Base-by-base conservation (phyloP, 2,329 filamentous ascomycete genomes). In the Sphaerulina vaccinii region DNA sequence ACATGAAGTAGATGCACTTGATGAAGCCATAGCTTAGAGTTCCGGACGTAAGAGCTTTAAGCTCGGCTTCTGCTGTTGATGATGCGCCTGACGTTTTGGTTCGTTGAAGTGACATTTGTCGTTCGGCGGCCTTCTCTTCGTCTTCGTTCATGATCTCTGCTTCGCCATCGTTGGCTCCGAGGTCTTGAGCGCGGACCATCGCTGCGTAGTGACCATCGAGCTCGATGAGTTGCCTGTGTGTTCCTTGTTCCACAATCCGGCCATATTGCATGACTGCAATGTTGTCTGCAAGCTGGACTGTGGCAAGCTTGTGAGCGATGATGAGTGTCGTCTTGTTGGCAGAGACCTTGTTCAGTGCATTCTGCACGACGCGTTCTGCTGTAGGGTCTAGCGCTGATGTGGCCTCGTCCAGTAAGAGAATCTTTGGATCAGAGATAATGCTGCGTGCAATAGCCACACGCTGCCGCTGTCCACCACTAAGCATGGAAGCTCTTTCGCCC, bases 111-210 rank as follows among this genome's bases (percentile, higher is more conserved):
- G 57, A 56, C 29, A 61, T 51, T 3, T 47, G 46, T 27, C 64
- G 67, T 24, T 68, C 65, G 32, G 67, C 58, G 24, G 64, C 58
- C 44, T 68, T 60, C 33, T 50, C 39, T 7, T 38, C 49, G 6
- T 65, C 55, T 37, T 68, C 63, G 27, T 60, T 54, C 11, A 62
- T 62, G 27, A 68, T 59, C n/a, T 59, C 56, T 16, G 44, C 51
- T 38, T 58, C 58, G 33, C 47, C 58, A 22, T 49, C 46, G 42
- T 52, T 62, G 35, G 50, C 54, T 18, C 70, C 72, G 3, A 79
- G 70, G 54, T 77, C 73, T 62, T 80, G 77, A 13, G 74, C 71
- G 16, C 65, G 66, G 2, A 80, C 76, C 27, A 78, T 65, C 2
- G 64, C 63, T 2, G 71, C 68, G 54, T 76, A 77, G 1, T 64